Evolutionary conservation across 1,139 yeast genomes (phyloP).

Genomic region (Sugiyamaella novakii): DNA sequence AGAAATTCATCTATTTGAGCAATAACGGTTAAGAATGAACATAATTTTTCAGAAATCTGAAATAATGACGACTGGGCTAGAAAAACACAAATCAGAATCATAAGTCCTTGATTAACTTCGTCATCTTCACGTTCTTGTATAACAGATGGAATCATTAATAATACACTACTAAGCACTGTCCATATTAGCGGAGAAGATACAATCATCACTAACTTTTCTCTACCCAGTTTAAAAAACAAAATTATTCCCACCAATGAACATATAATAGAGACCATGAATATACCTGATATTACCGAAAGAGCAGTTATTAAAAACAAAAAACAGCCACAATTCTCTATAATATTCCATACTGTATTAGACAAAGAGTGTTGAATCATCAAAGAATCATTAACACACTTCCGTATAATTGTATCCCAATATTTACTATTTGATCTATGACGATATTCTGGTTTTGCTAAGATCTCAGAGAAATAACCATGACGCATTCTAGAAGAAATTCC

Average conservation of each 20-base stretch:
- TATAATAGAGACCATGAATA: neutral
- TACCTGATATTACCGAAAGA: neutral
- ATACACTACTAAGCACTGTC: conserved; percentile 1
- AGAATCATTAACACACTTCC: conserved; percentile 1
- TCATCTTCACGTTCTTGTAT: conserved; percentile 9
- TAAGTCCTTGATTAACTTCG: conserved; percentile 8
- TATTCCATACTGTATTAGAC: conserved; percentile 2
- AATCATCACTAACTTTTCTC: neutral
- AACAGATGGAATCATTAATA: conserved; percentile 7
- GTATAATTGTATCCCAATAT: neutral
- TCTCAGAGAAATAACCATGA: conserved; percentile 10
- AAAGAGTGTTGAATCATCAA: conserved; percentile 1
- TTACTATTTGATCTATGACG: neutral
- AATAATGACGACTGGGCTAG: conserved; percentile 4
- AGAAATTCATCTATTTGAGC: neutral
- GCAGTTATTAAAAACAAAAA: neutral
- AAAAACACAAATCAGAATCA: neutral
- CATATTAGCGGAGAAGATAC: neutral
- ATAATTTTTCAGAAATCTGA: neutral
- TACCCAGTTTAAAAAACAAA: neutral
- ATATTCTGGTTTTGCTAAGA: neutral
- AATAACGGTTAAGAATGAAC: neutral
- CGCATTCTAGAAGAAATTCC: conserved; percentile 15
- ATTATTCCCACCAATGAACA: neutral
- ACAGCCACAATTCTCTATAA: conserved; percentile 1